Percentiles rank a stretch among this genome's conserved stretches.
Evolutionary conservation across 2,329 filamentous ascomycete species (phyloP).

Genomic region (Lachnellula cervina): DNA sequence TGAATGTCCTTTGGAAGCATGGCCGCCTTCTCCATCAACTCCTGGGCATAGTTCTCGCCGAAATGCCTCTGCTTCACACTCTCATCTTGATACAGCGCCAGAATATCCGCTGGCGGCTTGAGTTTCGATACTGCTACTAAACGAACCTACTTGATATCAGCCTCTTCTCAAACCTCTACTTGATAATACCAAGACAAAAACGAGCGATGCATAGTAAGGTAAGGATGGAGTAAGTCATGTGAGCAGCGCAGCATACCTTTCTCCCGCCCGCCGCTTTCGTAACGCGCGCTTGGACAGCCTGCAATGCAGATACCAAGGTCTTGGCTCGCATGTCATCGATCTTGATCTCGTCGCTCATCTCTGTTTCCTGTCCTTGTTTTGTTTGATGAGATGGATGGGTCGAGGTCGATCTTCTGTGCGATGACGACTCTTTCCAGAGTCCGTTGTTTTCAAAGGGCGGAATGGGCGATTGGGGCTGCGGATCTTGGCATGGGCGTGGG

Average conservation of each 20-base stretch:
- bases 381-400: background rate
- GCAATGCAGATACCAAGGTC: slow-evolving; percentile 57
- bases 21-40: slow-evolving; percentile 79
- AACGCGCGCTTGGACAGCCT: slow-evolving; percentile 55
- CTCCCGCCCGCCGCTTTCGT: slow-evolving; percentile 46
- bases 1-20: slow-evolving; percentile 70
- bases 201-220: background rate
- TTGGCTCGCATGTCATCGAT: slow-evolving; percentile 57
- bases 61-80: slow-evolving; percentile 65
- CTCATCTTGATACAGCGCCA: slow-evolving; percentile 67
- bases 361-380: background rate
- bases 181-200: background rate
- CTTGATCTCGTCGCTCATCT: slow-evolving; percentile 43
- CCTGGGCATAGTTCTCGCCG: slow-evolving; percentile 94
- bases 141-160: slow-evolving; percentile 53
- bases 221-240: background rate
- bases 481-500: too few relatives aligned
- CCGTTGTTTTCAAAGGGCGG: too few relatives aligned
- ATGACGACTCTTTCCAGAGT: too few relatives aligned
- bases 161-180: slow-evolving; percentile 9
- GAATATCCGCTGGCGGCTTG: slow-evolving; percentile 87
- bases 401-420: too few relatives aligned
- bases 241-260: background rate
- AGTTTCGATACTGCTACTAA: slow-evolving; percentile 95
- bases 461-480: too few relatives aligned